Percentiles rank a stretch among this genome's conserved stretches.
These are phyloP conservation scores for Proliferodiscus dingleyae DNA, from an alignment of 2,329 filamentous ascomycete species.

Conservation along the genomic window DNA sequence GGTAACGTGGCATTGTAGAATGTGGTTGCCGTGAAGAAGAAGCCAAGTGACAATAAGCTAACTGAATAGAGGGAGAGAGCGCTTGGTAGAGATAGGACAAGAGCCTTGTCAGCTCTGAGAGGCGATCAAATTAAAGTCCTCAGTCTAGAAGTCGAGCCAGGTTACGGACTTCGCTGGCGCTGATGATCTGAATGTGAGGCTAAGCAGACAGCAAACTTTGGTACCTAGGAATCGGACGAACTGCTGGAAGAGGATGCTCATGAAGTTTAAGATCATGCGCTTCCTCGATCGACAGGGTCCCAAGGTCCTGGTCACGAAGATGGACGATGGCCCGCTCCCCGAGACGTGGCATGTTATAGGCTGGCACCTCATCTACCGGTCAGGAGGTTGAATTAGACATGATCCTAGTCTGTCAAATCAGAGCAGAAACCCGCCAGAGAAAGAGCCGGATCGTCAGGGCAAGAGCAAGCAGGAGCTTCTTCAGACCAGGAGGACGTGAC, in stretches of 20 bases:
- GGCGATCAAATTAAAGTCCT: not conserved
- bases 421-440: no score
- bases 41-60: no score
- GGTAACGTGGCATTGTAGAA: not conserved
- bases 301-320: not conserved
- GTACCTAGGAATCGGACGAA: constrained; percentile 1
- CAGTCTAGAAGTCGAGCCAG: not conserved
- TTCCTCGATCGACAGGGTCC: not conserved
- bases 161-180: not conserved
- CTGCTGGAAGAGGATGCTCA: constrained; percentile 1
- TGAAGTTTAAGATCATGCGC: not conserved
- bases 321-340: not conserved
- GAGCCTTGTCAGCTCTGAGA: no score
- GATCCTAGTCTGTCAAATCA: constrained; percentile 3
- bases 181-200: not conserved
- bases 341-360: constrained; percentile 4
- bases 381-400: constrained; percentile 7
- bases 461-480: not conserved
- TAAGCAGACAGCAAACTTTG: not conserved
- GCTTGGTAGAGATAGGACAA: not conserved
- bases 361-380: constrained; percentile 5
- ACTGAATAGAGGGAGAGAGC: no score
- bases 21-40: no score
- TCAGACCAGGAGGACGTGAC: not conserved
- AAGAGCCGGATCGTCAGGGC: constrained; percentile 6